Conservation (phyloP, 805 yeast species). For the Lipomyces anomalus region DNA sequence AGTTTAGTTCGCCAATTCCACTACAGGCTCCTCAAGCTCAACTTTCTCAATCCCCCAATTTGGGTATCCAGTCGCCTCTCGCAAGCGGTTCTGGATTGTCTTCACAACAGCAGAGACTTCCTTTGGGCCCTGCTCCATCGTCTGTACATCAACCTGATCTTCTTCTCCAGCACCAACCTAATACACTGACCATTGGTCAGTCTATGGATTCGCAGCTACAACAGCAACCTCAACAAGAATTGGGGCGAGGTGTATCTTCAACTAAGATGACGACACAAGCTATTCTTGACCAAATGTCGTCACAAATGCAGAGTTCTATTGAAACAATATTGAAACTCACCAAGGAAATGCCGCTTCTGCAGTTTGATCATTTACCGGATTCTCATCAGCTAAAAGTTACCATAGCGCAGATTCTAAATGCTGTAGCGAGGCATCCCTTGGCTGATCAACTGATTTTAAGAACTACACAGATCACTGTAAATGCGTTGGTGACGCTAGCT, state of each 20-base stretch:
- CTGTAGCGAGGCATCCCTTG: slow-evolving; percentile 52
- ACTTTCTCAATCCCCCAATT: too few relatives aligned
- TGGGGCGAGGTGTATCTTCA: slow-evolving; percentile 11
- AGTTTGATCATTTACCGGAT: slow-evolving; percentile 46
- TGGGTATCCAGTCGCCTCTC: too few relatives aligned
- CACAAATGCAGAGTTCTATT: slow-evolving; percentile 26
- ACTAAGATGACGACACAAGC: slow-evolving; percentile 7
- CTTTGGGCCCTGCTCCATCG: neutral
- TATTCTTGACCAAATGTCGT: neutral
- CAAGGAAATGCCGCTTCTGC: slow-evolving; percentile 31
- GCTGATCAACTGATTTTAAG: slow-evolving; percentile 66
- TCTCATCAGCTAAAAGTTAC: slow-evolving; percentile 62
- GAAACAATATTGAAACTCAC: slow-evolving; percentile 31
- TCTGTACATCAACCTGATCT: too few relatives aligned
- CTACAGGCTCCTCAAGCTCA: neutral
- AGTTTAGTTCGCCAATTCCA: neutral
- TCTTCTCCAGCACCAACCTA: too few relatives aligned
- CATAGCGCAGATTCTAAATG: slow-evolving; percentile 64
- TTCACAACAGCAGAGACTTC: too few relatives aligned
- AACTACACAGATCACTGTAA: slow-evolving; percentile 80
- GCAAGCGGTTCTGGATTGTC: too few relatives aligned
- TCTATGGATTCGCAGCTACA: too few relatives aligned
- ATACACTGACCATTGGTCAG: too few relatives aligned
- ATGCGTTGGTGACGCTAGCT: slow-evolving; percentile 67
- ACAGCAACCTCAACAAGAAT: neutral